Evolutionary conservation across 2,329 filamentous ascomycete genomes (phyloP), one percentile per base, ranked within the genome.

Genomic region (Verticillium alfalfae): DNA sequence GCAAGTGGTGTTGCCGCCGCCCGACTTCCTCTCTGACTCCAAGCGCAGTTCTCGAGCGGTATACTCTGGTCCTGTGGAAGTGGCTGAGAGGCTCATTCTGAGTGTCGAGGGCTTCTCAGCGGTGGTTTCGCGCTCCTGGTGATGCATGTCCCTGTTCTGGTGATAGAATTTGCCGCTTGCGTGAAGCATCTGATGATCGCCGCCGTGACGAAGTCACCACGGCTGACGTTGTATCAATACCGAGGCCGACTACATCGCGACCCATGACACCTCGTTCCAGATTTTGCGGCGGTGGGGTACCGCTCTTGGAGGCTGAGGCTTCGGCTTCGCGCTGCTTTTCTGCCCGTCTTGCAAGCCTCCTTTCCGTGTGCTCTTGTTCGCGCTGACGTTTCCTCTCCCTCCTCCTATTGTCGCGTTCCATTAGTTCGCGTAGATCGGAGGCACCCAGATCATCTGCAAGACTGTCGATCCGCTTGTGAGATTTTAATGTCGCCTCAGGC

Each of bases 401-500:
- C 62, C 95, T 85, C 69, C 93, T 86, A 66, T 88, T 84, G 70
- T 99, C 95, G 63, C 95, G 83, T 69, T 99, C 95, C 85, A 99
- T 89, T 36, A 98, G 81, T 71, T 96, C 91, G 62, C 94, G 85
- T 45, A 99, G 74, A 67, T 92, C 93, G 59, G 89, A 86, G 3
- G 95, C 90, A 75, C 92, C 92, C 60, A 99, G 81, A 63, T 91
- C 89, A 71, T 98, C 91, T 26, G 93, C 95, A 55, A 98, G 76
- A 74, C 90, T 77, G 76, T 91, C 76, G 71, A 90, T 75, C 69
- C 86, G 76, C 75, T 88, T 87, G 67, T 85, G 84, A 3, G 83
- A 83, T 66, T 82, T 86, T 34, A 88, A 70, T 0, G 78, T 81
- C 41, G 86, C 87, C 64, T 91, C 86, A 0, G 84, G 81, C 16